Conservation (phyloP, 495 filamentous ascomycete species). For the Viridothelium virens region DNA sequence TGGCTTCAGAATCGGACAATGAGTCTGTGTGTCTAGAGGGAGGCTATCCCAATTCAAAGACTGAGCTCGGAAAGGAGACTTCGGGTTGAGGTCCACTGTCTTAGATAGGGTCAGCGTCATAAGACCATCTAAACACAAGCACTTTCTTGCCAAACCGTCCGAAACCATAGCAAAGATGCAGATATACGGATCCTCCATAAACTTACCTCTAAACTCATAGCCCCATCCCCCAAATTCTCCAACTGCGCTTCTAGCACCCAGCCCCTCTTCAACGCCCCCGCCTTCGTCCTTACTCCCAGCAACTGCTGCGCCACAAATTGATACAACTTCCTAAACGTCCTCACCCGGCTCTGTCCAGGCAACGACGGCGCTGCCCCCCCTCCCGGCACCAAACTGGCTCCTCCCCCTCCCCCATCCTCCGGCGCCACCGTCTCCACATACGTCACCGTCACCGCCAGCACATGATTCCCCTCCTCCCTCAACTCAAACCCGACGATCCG, state of each 20-base stretch:
- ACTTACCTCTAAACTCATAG: slow-evolving; percentile 50
- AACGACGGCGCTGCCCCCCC: slow-evolving; percentile 56
- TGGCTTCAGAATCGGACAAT: slow-evolving; percentile 63
- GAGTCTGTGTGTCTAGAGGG: slow-evolving; percentile 25
- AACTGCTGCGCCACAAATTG: slow-evolving; percentile 90
- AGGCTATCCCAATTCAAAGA: slow-evolving; percentile 53
- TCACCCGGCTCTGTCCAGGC: slow-evolving; percentile 40
- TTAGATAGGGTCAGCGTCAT: slow-evolving; percentile 27
- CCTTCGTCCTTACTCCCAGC: slow-evolving; percentile 83
- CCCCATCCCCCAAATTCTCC: slow-evolving; percentile 77
- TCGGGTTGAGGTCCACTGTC: slow-evolving; percentile 47
- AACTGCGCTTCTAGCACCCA: slow-evolving; percentile 74
- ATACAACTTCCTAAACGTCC: slow-evolving; percentile 92
- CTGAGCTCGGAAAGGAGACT: slow-evolving; percentile 48
- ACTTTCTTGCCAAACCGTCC: slow-evolving; percentile 4
- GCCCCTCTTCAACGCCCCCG: slow-evolving; percentile 53
- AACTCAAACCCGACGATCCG: slow-evolving; percentile 78
- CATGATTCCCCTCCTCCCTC: slow-evolving; percentile 88
- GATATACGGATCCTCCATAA: slow-evolving; percentile 23
- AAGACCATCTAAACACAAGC: slow-evolving; percentile 36
- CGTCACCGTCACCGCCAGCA: slow-evolving; percentile 86
- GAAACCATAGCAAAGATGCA: slow-evolving; percentile 14
- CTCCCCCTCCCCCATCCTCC: slow-evolving; percentile 32
- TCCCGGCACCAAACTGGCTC: slow-evolving; percentile 39
- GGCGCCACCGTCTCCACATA: slow-evolving; percentile 60